Base-by-base conservation (phyloP, 2,329 filamentous ascomycete species). In the Clarireedia paspali region DNA sequence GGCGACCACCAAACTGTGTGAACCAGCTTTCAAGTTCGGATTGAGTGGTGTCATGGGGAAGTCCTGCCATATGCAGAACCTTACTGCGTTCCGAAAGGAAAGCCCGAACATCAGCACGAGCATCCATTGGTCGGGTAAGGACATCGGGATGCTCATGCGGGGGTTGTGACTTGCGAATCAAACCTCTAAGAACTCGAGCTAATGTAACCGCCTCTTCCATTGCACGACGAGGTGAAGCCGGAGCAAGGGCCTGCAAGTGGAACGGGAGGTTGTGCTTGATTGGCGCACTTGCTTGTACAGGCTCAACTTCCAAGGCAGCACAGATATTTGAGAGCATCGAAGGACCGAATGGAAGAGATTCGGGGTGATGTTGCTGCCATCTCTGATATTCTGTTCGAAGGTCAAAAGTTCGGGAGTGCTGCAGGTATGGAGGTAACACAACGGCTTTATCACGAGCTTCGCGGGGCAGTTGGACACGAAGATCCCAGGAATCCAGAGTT, bases 11-110 rank as follows among this genome's bases (percentile, higher is more conserved):
- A 70, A 96, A 99, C 73, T 99, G 94, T 30, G 94, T 99, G 71
- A 97, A 99, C 94, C 94, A 99, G 75, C 91, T 96, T 76, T 99
- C 94, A 24, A 99, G 81, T 75, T 99, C 94, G 3, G 92, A 97
- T 75, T 99, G 94, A 1, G 94, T 99, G 38, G 94, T 99, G 67
- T 99, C 94, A 71, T 99, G 94, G 46, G 94, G 94, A 52, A 99
- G 80, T 49, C 94, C 94, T 67, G 91, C 96, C 85, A 99, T 92
- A 73, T 99, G 94, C 55, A 99, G 82, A 40, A 99, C 92, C 75
- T 99, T 99, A 78, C 91, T 96, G 59, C 94, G 85, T 75, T 99
- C 94, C 2, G 90, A 90, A 56, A 99, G 77, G 75, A 99, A 99
- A 53, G 94, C 94, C 64, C 94, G 84, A 46, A 99, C 94, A 73